Base-by-base conservation (phyloP, 2,329 filamentous ascomycete species). In the Alternaria viburni region DNA sequence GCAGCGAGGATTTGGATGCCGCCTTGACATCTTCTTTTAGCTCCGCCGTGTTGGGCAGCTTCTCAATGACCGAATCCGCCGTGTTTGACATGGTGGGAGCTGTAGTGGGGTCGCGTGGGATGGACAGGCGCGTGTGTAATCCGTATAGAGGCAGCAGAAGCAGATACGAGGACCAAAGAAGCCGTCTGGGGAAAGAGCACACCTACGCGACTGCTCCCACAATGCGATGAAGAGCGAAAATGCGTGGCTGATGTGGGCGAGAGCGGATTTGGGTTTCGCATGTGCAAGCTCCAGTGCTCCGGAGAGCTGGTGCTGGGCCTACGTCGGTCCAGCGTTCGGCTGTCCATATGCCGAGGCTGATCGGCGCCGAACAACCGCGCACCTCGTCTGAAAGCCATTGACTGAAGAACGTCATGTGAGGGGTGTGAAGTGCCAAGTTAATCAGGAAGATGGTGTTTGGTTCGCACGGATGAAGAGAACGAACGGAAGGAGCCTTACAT, bases 1-100 rank as follows among this genome's bases (percentile, higher is more conserved):
- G 86, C 50, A 90, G 75, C 2, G 87, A 86, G 51, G 82, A 82
- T 70, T 87, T 86, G 9, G 83, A 81, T 4, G 83, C 84, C 45
- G 81, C 80, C 56, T 82, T 81, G 59, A 84, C 84, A 79, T 86
- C 83, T 67, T 86, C 77, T 67, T 86, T 86, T 64, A 87, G 73
- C 72, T 86, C 83, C 54, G 82, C 80, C 15, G 64, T 69, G 6
- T 71, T 77, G 21, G 77, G 78, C 36, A 80, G 66, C 63, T 75
- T 75, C 54, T 77, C 75, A 32, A 69, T 61, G 57, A 71, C 68
- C 49, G 74, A 57, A 12, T 73, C 63, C 54, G 66, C 68, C 21
- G 71, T 69, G 55, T 65, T 66, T 28, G 74, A 64, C 74, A 77
- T 77, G 54, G 57, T 69, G 60, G 51, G 47, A 32, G 52, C 54